Evolutionary conservation across 371 early-diverging fungal genomes (phyloP).

Genomic region (Chytridiales sp.): DNA sequence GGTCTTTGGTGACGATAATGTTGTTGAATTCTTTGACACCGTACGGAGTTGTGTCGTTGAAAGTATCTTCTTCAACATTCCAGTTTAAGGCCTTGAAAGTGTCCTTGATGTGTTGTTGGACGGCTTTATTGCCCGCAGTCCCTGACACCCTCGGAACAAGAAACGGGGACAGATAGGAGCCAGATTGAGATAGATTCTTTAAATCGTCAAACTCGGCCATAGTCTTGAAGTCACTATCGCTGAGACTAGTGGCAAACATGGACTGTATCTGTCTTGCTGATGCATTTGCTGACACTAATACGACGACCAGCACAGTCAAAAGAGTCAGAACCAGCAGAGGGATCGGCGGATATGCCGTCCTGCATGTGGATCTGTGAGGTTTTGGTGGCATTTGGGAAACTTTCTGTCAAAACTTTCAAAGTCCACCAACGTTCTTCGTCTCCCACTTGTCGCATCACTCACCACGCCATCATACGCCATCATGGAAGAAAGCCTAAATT

Average conservation of each 20-base stretch:
- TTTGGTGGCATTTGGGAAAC: too few relatives aligned
- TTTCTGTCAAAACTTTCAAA: too few relatives aligned
- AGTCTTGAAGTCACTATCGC: neutral
- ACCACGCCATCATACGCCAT: too few relatives aligned
- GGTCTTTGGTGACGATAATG: conserved; percentile 83
- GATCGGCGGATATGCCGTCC: too few relatives aligned
- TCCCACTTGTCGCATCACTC: too few relatives aligned
- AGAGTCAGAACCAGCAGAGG: too few relatives aligned
- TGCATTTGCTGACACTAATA: conserved; percentile 19
- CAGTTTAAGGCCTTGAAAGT: conserved; percentile 62
- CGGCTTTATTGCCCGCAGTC: conserved; percentile 64
- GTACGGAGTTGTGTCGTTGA: conserved; percentile 70
- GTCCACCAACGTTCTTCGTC: too few relatives aligned
- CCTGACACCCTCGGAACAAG: conserved; percentile 66
- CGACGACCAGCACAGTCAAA: too few relatives aligned
- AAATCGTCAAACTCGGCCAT: neutral
- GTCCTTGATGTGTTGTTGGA: conserved; percentile 66
- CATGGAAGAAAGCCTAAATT: too few relatives aligned
- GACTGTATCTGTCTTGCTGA: neutral
- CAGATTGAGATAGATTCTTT: conserved; percentile 1
- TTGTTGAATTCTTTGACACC: conserved; percentile 79
- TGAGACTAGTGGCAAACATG: conserved; percentile 1
- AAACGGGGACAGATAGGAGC: conserved; percentile 28
- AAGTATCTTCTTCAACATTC: conserved; percentile 78
- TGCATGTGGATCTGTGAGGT: too few relatives aligned